A percentile compares a stretch with the other conserved stretches of the same genome.
Conservation (phyloP, 2,329 filamentous ascomycete genomes). For the Ophiobolus disseminans region DNA sequence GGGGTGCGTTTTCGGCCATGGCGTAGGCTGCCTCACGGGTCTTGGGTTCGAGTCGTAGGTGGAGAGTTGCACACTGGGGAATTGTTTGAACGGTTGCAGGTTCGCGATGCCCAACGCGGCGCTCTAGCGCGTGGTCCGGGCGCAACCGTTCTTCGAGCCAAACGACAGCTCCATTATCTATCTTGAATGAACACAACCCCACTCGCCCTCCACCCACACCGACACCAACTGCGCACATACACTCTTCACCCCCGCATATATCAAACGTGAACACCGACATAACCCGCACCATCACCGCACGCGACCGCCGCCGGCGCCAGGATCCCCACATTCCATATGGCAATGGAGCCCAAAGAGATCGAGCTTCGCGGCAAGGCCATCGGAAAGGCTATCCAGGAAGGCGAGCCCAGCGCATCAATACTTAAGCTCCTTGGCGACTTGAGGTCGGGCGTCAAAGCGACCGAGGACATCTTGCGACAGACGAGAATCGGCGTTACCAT, state of each 20-base stretch:
- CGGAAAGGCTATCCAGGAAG: constrained; percentile 76
- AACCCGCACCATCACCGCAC: constrained; percentile 8
- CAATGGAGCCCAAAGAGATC: constrained; percentile 84
- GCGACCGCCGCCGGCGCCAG: constrained; percentile 16
- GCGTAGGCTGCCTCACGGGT: too few species aligned
- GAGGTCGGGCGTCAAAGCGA: constrained; percentile 80
- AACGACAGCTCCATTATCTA: constrained; percentile 21
- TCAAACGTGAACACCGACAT: constrained; percentile 1
- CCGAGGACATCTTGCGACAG: constrained; percentile 86
- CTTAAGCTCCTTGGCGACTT: constrained; percentile 78
- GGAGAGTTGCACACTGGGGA: too few species aligned
- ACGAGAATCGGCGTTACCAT: constrained; percentile 93
- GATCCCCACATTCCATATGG: constrained; percentile 23
- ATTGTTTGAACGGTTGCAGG: too few species aligned
- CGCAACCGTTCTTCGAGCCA: constrained; percentile 20
- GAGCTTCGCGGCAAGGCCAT: constrained; percentile 78
- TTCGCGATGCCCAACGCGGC: constrained; percentile 20
- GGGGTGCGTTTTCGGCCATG: constrained; percentile 60
- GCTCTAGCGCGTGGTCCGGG: constrained; percentile 21
- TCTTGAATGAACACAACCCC: constrained; percentile 7
- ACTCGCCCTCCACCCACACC: constrained; percentile 1
- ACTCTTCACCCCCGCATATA: constrained; percentile 3
- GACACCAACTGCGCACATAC: constrained; percentile 6
- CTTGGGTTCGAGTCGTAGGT: too few species aligned
- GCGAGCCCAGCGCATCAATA: constrained; percentile 75